Conservation (phyloP, 305 asterid species). For the Salvia sclarea region DNA sequence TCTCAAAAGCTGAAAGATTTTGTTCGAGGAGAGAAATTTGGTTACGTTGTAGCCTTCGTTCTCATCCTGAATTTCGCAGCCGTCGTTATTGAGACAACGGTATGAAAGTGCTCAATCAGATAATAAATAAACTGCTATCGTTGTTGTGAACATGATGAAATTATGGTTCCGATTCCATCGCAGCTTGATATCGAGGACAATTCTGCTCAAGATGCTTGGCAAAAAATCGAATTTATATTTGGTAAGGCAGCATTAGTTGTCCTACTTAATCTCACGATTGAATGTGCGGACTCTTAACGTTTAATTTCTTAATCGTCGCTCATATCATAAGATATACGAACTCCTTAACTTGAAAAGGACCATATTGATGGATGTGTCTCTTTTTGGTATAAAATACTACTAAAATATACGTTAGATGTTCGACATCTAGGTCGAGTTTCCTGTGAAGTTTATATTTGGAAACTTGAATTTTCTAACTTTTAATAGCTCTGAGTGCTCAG, state of each 20-base stretch:
- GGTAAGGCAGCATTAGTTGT: conserved; percentile 56
- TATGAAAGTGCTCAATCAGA: conserved; percentile 38
- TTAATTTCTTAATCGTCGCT: background rate
- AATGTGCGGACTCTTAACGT: background rate
- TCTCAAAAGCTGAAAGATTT: conserved; percentile 72
- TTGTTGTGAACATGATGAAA: conserved; percentile 10
- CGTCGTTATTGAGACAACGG: conserved; percentile 91
- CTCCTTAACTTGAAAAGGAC: background rate
- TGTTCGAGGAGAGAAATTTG: conserved; percentile 66
- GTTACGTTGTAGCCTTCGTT: conserved; percentile 60
- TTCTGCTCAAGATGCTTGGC: conserved; percentile 86
- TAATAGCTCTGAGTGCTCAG: background rate
- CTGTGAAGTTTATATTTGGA: background rate
- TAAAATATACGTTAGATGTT: background rate
- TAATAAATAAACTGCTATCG: background rate
- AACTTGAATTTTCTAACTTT: background rate
- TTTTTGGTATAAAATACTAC: background rate
- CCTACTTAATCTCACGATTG: conserved; percentile 16
- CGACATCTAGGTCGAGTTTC: background rate
- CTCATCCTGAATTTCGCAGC: conserved; percentile 82
- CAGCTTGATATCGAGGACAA: conserved; percentile 91
- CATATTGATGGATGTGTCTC: conserved; percentile 2
- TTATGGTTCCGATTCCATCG: conserved; percentile 32
- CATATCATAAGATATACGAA: background rate
- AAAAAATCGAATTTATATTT: conserved; percentile 78